A percentile compares a stretch with the other conserved stretches of the same genome.
These are phyloP conservation scores for Medakamo hakoo DNA, from an alignment of 139 green algal species.

Conservation along the genomic window DNA sequence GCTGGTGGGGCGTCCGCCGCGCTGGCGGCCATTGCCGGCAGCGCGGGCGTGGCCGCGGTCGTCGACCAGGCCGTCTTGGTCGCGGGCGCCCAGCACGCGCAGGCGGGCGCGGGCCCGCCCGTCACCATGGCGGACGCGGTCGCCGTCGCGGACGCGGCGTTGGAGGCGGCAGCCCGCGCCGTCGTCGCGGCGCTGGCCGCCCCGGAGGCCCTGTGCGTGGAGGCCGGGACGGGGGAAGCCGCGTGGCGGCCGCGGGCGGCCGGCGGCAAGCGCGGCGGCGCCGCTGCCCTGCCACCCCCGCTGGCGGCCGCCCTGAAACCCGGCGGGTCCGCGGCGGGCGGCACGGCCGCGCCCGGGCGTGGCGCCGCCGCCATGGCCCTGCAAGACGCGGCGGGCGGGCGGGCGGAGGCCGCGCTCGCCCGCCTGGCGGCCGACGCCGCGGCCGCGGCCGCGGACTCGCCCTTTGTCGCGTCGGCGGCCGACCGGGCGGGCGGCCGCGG, in stretches of 20 bases:
- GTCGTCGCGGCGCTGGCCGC: conserved; percentile 39
- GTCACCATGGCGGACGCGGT: conserved; percentile 57
- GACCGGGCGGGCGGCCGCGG: too few species aligned
- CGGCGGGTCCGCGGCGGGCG: too few species aligned
- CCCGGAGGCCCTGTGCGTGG: not conserved
- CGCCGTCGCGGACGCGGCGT: conserved; percentile 57
- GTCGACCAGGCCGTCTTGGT: conserved; percentile 28
- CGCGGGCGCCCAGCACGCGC: conserved; percentile 11
- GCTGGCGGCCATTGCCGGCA: conserved; percentile 37
- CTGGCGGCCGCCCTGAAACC: not conserved
- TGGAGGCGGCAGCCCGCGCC: conserved; percentile 54
- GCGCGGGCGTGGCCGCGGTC: conserved; percentile 43
- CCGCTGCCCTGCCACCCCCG: not conserved
- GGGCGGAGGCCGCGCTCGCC: not conserved
- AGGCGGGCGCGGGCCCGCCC: conserved; percentile 34
- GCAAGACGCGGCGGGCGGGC: too few species aligned
- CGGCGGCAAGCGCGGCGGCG: too few species aligned
- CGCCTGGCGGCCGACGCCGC: not conserved
- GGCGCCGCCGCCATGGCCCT: not conserved
- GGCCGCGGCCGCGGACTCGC: not conserved
- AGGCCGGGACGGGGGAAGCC: not conserved
- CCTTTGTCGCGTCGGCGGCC: not conserved
- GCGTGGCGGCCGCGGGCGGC: too few species aligned
- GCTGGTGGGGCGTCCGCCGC: conserved; percentile 8
- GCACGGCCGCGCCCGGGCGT: not conserved